Conservation (phyloP, 257 asterid species). For the Verbascum thapsus region DNA sequence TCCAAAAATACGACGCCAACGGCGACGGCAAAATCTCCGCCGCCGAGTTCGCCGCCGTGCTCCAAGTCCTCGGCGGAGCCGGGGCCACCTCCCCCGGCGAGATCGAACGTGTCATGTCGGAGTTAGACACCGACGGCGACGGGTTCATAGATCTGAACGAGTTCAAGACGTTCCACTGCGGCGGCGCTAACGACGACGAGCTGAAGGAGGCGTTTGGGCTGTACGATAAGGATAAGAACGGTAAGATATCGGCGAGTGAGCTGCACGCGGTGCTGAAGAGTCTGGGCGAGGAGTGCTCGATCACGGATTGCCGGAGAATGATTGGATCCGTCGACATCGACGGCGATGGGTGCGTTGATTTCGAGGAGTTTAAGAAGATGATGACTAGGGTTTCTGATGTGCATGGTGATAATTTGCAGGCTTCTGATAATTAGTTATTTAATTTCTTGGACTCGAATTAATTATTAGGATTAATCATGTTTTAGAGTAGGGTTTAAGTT, state of each 20-base stretch:
- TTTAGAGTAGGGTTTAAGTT: too few species aligned
- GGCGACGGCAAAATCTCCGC: slow-evolving; percentile 35
- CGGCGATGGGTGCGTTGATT: slow-evolving; percentile 47
- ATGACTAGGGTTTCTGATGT: slow-evolving; percentile 31
- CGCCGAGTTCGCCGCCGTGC: slow-evolving; percentile 25
- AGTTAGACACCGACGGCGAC: slow-evolving; percentile 38
- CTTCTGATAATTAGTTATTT: too few species aligned
- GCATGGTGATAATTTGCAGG: background rate
- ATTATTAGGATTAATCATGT: too few species aligned
- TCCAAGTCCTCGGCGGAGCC: slow-evolving; percentile 31
- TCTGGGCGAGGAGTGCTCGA: slow-evolving; percentile 43
- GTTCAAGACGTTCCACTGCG: slow-evolving; percentile 37
- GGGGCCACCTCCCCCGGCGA: slow-evolving; percentile 28
- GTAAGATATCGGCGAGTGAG: slow-evolving; percentile 46
- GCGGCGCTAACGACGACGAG: slow-evolving; percentile 31
- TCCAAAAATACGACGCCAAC: slow-evolving; percentile 39
- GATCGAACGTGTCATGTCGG: slow-evolving; percentile 28
- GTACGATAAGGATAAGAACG: slow-evolving; percentile 52
- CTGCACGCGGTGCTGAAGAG: slow-evolving; percentile 41
- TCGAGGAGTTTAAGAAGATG: slow-evolving; percentile 52
- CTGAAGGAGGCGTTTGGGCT: slow-evolving; percentile 45
- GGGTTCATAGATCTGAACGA: slow-evolving; percentile 36
- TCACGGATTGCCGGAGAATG: slow-evolving; percentile 43
- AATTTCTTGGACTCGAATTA: too few species aligned
- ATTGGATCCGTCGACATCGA: slow-evolving; percentile 45